A percentile compares a stretch with the other conserved stretches of the same genome.
Evolutionary conservation across 2,329 filamentous ascomycete species (phyloP).

Genomic region (Dichotomopilus funicola): DNA sequence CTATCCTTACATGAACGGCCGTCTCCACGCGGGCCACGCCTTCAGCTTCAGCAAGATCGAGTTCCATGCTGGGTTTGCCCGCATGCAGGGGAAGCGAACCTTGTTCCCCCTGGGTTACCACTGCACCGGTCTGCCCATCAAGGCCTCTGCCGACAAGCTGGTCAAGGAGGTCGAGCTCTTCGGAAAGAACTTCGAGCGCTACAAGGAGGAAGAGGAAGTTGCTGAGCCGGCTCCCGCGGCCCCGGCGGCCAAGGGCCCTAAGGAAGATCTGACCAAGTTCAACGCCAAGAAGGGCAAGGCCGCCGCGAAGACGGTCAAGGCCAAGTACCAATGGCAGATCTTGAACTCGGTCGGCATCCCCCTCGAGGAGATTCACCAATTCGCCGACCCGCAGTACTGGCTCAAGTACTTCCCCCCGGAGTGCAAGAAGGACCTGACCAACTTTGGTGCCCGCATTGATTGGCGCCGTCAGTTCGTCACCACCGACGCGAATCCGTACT

Average conservation of each 20-base stretch:
- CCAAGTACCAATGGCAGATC: conserved; percentile 93
- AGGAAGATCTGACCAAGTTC: conserved; percentile 84
- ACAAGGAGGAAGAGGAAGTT: conserved; percentile 56
- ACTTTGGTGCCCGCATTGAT: conserved; percentile 81
- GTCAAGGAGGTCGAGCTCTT: conserved; percentile 84
- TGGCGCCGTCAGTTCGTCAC: conserved; percentile 92
- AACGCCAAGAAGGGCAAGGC: conserved; percentile 89
- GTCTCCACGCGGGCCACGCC: conserved; percentile 81
- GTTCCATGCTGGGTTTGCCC: conserved; percentile 77
- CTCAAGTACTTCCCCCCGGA: conserved; percentile 85
- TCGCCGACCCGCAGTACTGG: conserved; percentile 71
- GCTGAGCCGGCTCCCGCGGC: conserved; percentile 46
- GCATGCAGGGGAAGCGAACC: conserved; percentile 83
- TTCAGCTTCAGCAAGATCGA: conserved; percentile 93
- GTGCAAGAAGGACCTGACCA: conserved; percentile 70
- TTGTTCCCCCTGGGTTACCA: conserved; percentile 93
- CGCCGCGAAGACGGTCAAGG: conserved; percentile 79
- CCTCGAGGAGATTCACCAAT: conserved; percentile 81
- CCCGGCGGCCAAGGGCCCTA: conserved; percentile 49
- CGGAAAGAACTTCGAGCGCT: conserved; percentile 76
- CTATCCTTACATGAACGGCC: conserved; percentile 75
- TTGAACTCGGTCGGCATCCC: conserved; percentile 85
- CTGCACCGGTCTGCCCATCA: conserved; percentile 96
- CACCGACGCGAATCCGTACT: conserved; percentile 94
- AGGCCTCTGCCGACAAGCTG: conserved; percentile 93